Conservation (phyloP, 257 asterid genomes). For the Solanum sitiens region DNA sequence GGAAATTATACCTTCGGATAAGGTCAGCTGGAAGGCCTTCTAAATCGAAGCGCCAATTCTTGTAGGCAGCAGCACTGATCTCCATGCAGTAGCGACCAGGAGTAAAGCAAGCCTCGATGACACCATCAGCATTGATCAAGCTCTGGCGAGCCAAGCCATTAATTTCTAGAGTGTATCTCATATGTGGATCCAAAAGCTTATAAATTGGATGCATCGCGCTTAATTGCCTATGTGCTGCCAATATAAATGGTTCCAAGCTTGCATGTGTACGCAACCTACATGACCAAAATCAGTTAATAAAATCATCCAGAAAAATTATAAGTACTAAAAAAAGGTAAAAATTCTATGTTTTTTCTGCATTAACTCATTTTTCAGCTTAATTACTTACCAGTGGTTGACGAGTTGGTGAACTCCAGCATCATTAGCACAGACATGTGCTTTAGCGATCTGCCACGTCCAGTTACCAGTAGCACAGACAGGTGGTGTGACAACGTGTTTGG, state of each 20-base stretch:
- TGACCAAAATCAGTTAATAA: not conserved
- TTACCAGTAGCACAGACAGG: constrained; percentile 62
- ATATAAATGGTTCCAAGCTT: constrained; percentile 69
- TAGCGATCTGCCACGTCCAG: constrained; percentile 91
- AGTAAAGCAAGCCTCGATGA: constrained; percentile 89
- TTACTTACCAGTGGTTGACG: constrained; percentile 82
- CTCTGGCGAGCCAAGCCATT: constrained; percentile 81
- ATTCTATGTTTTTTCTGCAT: not conserved
- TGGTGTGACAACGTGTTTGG: constrained; percentile 69
- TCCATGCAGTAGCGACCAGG: constrained; percentile 97
- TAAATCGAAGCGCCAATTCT: constrained; percentile 82
- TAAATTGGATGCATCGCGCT: constrained; percentile 94
- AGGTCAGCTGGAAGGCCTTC: constrained; percentile 94
- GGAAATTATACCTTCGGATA: constrained; percentile 51
- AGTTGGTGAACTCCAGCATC: constrained; percentile 99
- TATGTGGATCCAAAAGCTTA: constrained; percentile 93
- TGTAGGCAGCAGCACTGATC: constrained; percentile 87
- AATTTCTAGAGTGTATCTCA: constrained; percentile 92
- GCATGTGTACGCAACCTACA: constrained; percentile 92
- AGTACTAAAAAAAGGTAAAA: not conserved
- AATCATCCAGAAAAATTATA: not conserved
- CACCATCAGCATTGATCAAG: constrained; percentile 74
- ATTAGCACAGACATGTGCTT: constrained; percentile 87
- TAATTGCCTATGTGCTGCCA: constrained; percentile 91
- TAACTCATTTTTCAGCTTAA: not conserved